Conservation (phyloP, 345 rosid species). For the Boechera retrofracta region DNA sequence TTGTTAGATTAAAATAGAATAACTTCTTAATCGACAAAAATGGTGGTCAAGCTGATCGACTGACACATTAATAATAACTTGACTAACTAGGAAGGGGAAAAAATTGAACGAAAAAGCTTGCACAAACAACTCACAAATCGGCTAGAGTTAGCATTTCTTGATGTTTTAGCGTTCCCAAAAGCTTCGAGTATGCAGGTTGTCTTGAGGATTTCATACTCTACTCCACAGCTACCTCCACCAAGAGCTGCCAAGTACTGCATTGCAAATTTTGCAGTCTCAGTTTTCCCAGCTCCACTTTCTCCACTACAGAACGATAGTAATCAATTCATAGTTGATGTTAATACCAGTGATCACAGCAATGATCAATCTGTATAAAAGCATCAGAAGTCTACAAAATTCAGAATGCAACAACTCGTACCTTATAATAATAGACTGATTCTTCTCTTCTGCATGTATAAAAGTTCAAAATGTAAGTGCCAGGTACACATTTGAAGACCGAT, state of each 20-base stretch:
- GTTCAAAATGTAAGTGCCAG: slow-evolving; percentile 37
- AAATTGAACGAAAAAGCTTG: neutral
- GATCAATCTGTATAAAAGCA: slow-evolving; percentile 8
- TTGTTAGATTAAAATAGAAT: slow-evolving; percentile 10
- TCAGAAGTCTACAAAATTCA: slow-evolving; percentile 14
- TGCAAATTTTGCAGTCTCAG: slow-evolving; percentile 91
- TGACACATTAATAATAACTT: slow-evolving; percentile 2
- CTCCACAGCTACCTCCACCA: slow-evolving; percentile 79
- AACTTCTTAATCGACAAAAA: slow-evolving; percentile 18
- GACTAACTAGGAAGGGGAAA: neutral
- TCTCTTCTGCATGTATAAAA: slow-evolving; percentile 63
- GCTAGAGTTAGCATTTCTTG: slow-evolving; percentile 88
- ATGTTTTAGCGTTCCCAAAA: slow-evolving; percentile 97
- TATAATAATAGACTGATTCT: slow-evolving; percentile 90
- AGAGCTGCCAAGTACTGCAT: slow-evolving; percentile 92
- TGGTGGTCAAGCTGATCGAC: slow-evolving; percentile 16
- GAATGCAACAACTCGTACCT: slow-evolving; percentile 54
- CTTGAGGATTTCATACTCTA: slow-evolving; percentile 70
- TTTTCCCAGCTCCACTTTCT: slow-evolving; percentile 98
- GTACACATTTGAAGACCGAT: slow-evolving; percentile 14
- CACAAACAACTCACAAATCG: slow-evolving; percentile 73
- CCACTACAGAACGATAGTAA: slow-evolving; percentile 62
- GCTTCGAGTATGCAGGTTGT: slow-evolving; percentile 85
- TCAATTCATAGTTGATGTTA: neutral
- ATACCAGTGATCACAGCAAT: slow-evolving; percentile 3